Evolutionary conservation across 129 eudicot genomes (phyloP), one percentile per base, ranked within the genome.

Genomic region (Flaveria sonorensis): DNA sequence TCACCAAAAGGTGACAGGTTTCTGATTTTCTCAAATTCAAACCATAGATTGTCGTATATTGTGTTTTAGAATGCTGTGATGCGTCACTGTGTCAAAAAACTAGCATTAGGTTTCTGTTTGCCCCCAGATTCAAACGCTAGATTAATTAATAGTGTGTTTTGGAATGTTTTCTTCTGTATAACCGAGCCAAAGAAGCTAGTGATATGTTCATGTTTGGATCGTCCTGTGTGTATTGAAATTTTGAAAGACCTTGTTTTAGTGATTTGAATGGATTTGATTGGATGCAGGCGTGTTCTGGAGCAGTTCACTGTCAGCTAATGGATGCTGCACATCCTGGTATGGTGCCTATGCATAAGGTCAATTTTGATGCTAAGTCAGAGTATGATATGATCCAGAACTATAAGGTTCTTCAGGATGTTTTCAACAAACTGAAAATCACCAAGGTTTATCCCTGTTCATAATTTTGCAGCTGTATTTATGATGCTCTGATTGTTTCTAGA

Each of bases 271-370:
- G 73, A 65, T 86, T 40, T 73, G 73, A 39, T 76, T 73, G 8
- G 66, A 57, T 83, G 72, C 60, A 94, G 98, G 97, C 97, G 16
- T 87, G 93, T 48, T 81, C 96, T 0, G 98, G 98, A 30, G 98
- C 98, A 52, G 98, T 94, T 45, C 98, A 94, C 18, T 94, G 97
- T 74, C 98, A 94, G 88, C 83, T 94, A 64, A 89, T 94, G 97
- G 98, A 94, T 77, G 93, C 90, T 1, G 92, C 86, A 26, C 98
- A 94, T 73, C 97, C 98, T 1, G 98, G 98, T 7, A 81, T 78
- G 70, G 98, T 94, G 45, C 97, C 97, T 20, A 94, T 94, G 98
- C 98, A 94, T 84, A 94, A 94, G 85, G 98, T 94, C 74, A 94
- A 94, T 81, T 90, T 94, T 18, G 97, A 94, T 56, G 98, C 98